Evolutionary conservation across 2,329 filamentous ascomycete species (phyloP), one percentile per base, ranked within the genome.

Genomic region (Penicillium sp.): DNA sequence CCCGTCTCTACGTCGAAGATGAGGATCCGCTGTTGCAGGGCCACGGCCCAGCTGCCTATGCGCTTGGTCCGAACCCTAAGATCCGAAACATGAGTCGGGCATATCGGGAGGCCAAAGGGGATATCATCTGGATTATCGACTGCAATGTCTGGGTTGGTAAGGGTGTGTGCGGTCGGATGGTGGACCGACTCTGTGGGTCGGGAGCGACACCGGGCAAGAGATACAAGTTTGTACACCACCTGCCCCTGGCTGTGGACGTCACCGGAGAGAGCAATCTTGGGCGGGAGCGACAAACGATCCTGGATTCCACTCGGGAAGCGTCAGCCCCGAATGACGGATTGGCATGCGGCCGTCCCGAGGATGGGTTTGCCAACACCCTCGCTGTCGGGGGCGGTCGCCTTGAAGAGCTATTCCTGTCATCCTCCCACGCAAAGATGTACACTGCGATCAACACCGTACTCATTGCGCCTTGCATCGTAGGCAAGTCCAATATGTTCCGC

Each of bases 401-500:
- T 0, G 93, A 98, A 62, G 93, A 98, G 62, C 81, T 91, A 66
- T 98, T 97, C 70, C 86, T 98, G 77, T 84, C 88, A 1, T 93
- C 89, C 0, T 81, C 88, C 0, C 93, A 98, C 64, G 88, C 89
- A 54, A 98, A 98, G 62, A 97, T 98, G 74, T 98, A 98, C 71
- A 85, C 84, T 7, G 93, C 91, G 46, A 98, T 98, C 76, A 97
- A 97, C 67, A 87, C 87, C 0, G 87, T 96, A 11, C 78, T 86
- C 3, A 71, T 97, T 36, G 93, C 93, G 0, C 93, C 94, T 7
- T 98, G 93, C 66, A 85, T 94, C 42, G 84, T 97, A 15, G 93
- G 93, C 35, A 98, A 98, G 71, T 94, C 88, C 58, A 97, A 94
- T 70, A 97, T 98, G 90, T 98, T 97, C 69, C 86, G 93, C 43